Conservation (phyloP, 1,284 basidiomycete genomes). For the Chiua sp. region DNA sequence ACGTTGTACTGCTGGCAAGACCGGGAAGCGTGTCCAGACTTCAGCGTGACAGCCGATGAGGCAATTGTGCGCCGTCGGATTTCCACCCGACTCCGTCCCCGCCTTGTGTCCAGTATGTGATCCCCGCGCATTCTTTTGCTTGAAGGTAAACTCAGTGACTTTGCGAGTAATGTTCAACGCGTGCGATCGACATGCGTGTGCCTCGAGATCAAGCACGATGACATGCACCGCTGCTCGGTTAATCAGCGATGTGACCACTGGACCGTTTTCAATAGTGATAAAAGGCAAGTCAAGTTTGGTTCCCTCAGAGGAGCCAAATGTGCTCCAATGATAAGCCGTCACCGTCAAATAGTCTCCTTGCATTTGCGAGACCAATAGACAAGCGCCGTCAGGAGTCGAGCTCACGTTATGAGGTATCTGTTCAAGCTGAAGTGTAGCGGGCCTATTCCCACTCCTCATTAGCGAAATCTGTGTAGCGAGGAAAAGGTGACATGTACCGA, state of each 20-base stretch:
- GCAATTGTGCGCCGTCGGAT: conserved; percentile 45
- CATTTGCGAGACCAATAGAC: conserved; percentile 45
- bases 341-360: conserved; percentile 17
- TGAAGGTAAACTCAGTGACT: conserved; percentile 55
- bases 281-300: conserved; percentile 17
- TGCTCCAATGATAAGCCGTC: conserved; percentile 30
- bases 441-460: conserved; percentile 12
- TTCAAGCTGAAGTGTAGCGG: conserved; percentile 25
- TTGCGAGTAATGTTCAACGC: conserved; percentile 57
- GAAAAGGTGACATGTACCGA: conserved; percentile 41
- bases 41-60: conserved; percentile 62
- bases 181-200: conserved; percentile 43
- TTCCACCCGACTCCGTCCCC: not conserved
- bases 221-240: conserved; percentile 48
- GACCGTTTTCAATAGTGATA: not conserved
- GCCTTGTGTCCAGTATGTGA: conserved; percentile 24
- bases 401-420: conserved; percentile 22
- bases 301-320: conserved; percentile 28
- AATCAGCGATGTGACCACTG: conserved; percentile 49
- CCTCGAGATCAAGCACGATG: conserved; percentile 41
- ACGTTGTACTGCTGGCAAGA: conserved; percentile 57
- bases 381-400: conserved; percentile 59
- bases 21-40: conserved; percentile 69
- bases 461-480: not conserved
- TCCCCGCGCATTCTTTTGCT: conserved; percentile 36